These are phyloP conservation scores for Globisporangium splendens DNA, from an alignment of 352 stramenopile species.

Conservation along the genomic window DNA sequence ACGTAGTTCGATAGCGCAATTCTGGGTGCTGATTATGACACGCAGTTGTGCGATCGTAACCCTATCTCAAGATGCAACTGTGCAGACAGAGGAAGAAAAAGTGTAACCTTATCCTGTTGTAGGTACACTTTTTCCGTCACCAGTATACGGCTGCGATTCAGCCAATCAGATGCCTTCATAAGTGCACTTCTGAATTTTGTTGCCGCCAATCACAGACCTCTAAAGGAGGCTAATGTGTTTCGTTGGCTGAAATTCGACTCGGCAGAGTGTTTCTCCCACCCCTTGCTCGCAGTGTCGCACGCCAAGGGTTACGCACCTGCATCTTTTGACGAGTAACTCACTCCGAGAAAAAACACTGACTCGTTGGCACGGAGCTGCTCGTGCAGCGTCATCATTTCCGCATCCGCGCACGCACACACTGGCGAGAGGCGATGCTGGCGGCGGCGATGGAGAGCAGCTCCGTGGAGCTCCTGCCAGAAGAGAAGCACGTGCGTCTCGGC, in stretches of 20 bases:
- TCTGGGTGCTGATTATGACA: neutral
- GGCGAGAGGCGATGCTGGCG: neutral
- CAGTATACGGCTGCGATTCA: neutral
- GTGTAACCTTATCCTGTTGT: constrained; percentile 3
- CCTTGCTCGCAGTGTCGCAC: no score
- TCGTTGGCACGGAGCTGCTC: no score
- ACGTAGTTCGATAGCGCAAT: neutral
- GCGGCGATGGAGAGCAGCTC: constrained; percentile 7
- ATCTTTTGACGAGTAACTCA: no score
- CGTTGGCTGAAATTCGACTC: neutral
- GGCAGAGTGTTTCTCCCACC: neutral
- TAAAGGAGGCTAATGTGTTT: neutral
- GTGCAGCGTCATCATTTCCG: neutral
- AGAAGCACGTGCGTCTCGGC: constrained; percentile 47
- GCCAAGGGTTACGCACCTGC: no score
- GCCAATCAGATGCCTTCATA: neutral
- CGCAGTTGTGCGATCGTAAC: neutral
- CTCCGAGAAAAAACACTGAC: neutral
- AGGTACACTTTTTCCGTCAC: constrained; percentile 5
- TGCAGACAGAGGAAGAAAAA: neutral
- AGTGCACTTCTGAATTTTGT: neutral
- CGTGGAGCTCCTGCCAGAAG: constrained; percentile 48
- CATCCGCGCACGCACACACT: neutral
- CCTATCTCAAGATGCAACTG: constrained; percentile 2
- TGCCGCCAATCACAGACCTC: neutral